Base-by-base conservation (phyloP, 2,329 filamentous ascomycete genomes). In the Pseudogymnoascus sp. region DNA sequence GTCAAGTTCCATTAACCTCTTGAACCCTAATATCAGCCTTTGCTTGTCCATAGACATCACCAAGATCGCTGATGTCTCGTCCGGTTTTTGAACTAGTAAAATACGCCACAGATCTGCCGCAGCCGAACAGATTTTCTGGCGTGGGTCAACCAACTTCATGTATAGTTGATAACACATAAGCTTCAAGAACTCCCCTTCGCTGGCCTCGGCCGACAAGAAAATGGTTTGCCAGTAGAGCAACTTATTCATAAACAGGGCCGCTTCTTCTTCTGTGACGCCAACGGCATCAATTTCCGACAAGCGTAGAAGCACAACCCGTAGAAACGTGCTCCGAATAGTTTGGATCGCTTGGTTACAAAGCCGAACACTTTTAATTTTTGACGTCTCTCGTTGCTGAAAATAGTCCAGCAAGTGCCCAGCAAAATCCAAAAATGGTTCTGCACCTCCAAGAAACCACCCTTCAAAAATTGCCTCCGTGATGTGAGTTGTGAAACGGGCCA, bases 141-240 rank as follows among this genome's bases (percentile, higher is more conserved):
- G 81, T 0, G 82, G 77, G 61, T 91, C 91, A 6, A 94, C 85
- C 36, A 97, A 79, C 72, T 95, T 96, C 6, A 87, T 87, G 72
- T 97, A 99, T 2, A 99, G 84, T 64, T 97, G 85, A 70, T 96
- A 97, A 80, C 92, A 97, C 42, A 97, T 84, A 35, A 97, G 80
- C 65, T 88, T 88, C 69, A 97, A 82, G 70, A 90, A 89, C 8
- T 90, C 87, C n/a, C 89, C 85, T 48, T 96, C 91, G 5, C 83
- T 80, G 2, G 89, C 88, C 13, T 94, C 85, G 3, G 87, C 85
- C 1, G 87, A 87, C 13, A 99, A 78, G 13, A 99, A 85, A 15
- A 96, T 89, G 18, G 90, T 92, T 72, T 97, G 94, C 94, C 94
- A 99, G 73, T 97, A 97, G 0, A 90, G 85, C 69, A 99, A 84